Evolutionary conservation across 306 rosid genomes (phyloP).

Genomic region (Prunus kanzakura): DNA sequence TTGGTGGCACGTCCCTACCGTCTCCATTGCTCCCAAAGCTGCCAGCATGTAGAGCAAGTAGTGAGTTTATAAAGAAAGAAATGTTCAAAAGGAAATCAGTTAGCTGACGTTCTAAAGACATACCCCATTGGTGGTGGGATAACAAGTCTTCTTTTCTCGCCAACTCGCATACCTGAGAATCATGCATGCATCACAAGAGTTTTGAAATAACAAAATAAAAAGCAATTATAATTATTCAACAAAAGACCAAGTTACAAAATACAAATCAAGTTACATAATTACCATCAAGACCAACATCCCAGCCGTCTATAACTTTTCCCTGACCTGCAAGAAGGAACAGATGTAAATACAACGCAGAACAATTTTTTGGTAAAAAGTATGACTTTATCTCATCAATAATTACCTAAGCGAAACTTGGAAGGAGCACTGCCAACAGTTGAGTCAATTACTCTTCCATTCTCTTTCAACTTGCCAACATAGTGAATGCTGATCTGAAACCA

Average conservation of each 20-base stretch:
- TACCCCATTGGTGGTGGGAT: constrained; percentile 82
- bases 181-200: constrained; percentile 14
- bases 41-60: constrained; percentile 26
- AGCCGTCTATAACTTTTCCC: constrained; percentile 58
- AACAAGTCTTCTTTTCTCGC: constrained; percentile 73
- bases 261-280: constrained; percentile 14
- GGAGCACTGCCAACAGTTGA: constrained; percentile 48
- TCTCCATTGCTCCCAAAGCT: constrained; percentile 51
- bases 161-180: constrained; percentile 74
- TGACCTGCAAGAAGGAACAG: constrained; percentile 50
- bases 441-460: constrained; percentile 50
- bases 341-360: constrained; percentile 1
- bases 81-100: neutral
- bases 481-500: constrained; percentile 63
- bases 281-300: constrained; percentile 89
- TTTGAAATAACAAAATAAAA: neutral
- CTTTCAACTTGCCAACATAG: constrained; percentile 65
- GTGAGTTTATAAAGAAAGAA: constrained; percentile 9
- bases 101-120: constrained; percentile 13
- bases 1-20: constrained; percentile 47
- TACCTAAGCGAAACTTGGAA: constrained; percentile 83
- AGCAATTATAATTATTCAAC: neutral
- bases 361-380: neutral
- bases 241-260: neutral
- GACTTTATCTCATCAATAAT: constrained; percentile 11